phyloP scores from a whole-genome alignment of 2,329 filamentous ascomycete genomes.

The Cercospora citrullina region DNA sequence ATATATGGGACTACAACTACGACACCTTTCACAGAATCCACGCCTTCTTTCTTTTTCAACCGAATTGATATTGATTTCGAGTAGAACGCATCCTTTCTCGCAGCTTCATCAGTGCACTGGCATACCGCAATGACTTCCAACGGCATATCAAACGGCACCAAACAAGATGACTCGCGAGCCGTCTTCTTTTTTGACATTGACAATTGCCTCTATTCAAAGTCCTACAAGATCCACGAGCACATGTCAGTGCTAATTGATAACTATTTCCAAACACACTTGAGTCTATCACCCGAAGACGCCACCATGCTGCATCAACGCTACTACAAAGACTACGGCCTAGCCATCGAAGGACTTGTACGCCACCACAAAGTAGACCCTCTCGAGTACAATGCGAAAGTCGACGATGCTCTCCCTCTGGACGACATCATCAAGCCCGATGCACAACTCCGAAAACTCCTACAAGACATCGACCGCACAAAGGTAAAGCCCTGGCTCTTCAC shows the following conservation, averaged over 20 bases:
- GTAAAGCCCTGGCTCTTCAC: conserved; percentile 93
- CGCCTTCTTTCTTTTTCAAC: background rate
- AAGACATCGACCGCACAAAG: conserved; percentile 79
- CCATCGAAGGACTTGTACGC: conserved; percentile 88
- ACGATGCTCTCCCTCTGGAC: conserved; percentile 89
- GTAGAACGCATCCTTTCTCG: background rate
- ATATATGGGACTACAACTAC: background rate
- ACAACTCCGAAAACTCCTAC: conserved; percentile 70
- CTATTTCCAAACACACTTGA: conserved; percentile 69
- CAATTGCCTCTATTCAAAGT: conserved; percentile 89
- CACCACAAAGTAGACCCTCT: conserved; percentile 94
- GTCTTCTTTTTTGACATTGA: conserved; percentile 90
- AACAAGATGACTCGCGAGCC: conserved; percentile 35
- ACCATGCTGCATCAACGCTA: conserved; percentile 83
- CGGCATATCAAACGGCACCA: conserved; percentile 13
- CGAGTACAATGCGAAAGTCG: conserved; percentile 91
- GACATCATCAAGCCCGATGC: conserved; percentile 77
- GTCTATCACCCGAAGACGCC: conserved; percentile 75
- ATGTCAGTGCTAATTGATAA: conserved; percentile 81
- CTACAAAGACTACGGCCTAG: conserved; percentile 94
- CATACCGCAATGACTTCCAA: conserved; percentile 13
- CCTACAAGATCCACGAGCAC: conserved; percentile 75
- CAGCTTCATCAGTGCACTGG: background rate
- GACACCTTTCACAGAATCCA: background rate
- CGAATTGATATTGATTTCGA: background rate